These are phyloP conservation scores for Fraxinus nigra DNA, from an alignment of 305 asterid species.

Conservation along the genomic window DNA sequence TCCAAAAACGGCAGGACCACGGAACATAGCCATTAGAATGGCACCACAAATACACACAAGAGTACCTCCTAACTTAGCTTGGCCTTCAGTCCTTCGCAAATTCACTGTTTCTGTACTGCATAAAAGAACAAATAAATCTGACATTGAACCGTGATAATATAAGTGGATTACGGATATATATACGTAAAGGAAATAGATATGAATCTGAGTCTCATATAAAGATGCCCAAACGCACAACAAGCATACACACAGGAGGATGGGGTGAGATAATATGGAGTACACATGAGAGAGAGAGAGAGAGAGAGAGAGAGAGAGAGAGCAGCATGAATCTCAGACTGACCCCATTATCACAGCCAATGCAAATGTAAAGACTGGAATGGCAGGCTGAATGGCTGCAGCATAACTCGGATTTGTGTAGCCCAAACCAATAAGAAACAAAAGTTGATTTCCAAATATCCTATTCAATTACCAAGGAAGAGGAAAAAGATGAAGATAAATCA, in stretches of 20 bases:
- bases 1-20: conserved; percentile 86
- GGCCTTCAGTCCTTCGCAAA: conserved; percentile 74
- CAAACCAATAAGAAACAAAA: conserved; percentile 89
- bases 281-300: conserved; percentile 3
- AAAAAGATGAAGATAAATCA: conserved; percentile 14
- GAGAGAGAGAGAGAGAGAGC: not conserved
- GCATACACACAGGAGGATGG: not conserved
- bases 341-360: conserved; percentile 84
- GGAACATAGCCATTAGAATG: conserved; percentile 73
- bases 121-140: conserved; percentile 36
- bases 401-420: conserved; percentile 93
- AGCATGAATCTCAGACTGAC: conserved; percentile 41
- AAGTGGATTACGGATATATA: not conserved
- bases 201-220: not conserved
- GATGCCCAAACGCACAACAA: not conserved
- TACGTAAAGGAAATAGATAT: not conserved
- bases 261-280: not conserved
- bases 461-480: conserved; percentile 12
- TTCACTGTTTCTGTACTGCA: conserved; percentile 93
- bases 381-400: conserved; percentile 96
- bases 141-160: conserved; percentile 16
- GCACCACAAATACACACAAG: conserved; percentile 92
- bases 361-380: conserved; percentile 94
- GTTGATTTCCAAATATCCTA: conserved; percentile 93
- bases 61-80: conserved; percentile 86